Evolutionary conservation across 2,329 filamentous ascomycete genomes (phyloP), one percentile per base, ranked within the genome.

Genomic region (Apiospora sp.): DNA sequence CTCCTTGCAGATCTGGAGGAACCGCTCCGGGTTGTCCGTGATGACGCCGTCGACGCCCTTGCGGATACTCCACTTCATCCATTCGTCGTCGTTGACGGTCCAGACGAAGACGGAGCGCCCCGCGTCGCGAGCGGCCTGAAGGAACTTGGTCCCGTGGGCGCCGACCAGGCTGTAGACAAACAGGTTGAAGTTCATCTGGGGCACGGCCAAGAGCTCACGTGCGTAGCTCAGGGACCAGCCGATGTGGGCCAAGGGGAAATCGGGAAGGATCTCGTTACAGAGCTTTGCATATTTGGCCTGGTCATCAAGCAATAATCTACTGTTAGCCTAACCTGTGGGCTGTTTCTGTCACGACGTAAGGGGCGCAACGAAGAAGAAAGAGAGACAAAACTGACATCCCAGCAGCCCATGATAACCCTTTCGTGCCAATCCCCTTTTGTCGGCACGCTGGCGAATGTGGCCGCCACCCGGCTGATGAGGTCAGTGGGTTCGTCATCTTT

Each of bases 51-150:
- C 93, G 0, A 97, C 84, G n/a, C 73, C 77, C 58, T 88, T 83
- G 41, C 86, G 82, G 46, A 97, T 90, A 75, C 90, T 88, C 94
- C 94, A 98, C 77, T 91, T 88, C 95, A 98, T 98, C 82, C 91
- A 89, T 69, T 87, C 86, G 74, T 90, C 88, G 19, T 92, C 88
- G 80, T 98, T 98, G 69, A 98, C 93, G 0, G 95, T 98, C 96
- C 96, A 98, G 0, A 91, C 88, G 77, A 92, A 92, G 5, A 98
- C 84, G 4, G 88, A 87, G 30, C 92, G 87, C 22, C 86, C 83
- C 1, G 85, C 84, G 68, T 83, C 80, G 73, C 87, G 87, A 37
- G 90, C 89, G 71, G 92, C 88, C 16, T 86, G 85, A 22, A 95
- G 82, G 83, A 98, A 96, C 14, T 84, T 83, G 13, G 81, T 80